Percentiles rank a stretch among this genome's conserved stretches.
These are phyloP conservation scores for Fraxinus excelsior DNA, from an alignment of 257 asterid genomes.

Conservation along the genomic window DNA sequence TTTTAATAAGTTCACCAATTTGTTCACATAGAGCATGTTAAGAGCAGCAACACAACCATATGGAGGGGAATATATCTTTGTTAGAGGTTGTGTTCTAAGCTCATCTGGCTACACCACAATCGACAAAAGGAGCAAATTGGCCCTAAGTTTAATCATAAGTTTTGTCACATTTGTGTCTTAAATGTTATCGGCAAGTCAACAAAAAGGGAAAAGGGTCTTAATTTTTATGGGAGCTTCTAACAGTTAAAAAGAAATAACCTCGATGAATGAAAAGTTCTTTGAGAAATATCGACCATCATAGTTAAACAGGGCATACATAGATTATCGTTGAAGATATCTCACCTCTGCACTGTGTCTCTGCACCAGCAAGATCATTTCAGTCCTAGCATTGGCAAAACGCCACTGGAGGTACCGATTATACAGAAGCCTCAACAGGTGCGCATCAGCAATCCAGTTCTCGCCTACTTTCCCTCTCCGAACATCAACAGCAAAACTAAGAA, in stretches of 20 bases:
- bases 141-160: background rate
- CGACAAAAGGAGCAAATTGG: background rate
- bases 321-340: slow-evolving; percentile 6
- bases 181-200: background rate
- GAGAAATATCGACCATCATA: background rate
- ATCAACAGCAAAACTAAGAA: slow-evolving; percentile 74
- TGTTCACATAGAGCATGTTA: background rate
- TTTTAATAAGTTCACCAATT: background rate
- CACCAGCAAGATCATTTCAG: slow-evolving; percentile 46
- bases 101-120: background rate
- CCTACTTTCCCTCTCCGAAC: slow-evolving; percentile 70
- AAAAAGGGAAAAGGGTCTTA: background rate
- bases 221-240: background rate
- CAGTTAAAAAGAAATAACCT: background rate
- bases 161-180: background rate
- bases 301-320: background rate
- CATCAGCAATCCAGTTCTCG: slow-evolving; percentile 60
- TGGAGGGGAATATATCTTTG: background rate
- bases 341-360: slow-evolving; percentile 66
- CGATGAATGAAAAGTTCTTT: background rate
- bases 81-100: background rate
- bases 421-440: slow-evolving; percentile 61
- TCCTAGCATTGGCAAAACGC: slow-evolving; percentile 65
- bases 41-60: background rate
- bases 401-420: slow-evolving; percentile 70